Evolutionary conservation across 2,329 filamentous ascomycete species (phyloP), one percentile per base, ranked within the genome.

Genomic region (Fragosphaeria purpurea): DNA sequence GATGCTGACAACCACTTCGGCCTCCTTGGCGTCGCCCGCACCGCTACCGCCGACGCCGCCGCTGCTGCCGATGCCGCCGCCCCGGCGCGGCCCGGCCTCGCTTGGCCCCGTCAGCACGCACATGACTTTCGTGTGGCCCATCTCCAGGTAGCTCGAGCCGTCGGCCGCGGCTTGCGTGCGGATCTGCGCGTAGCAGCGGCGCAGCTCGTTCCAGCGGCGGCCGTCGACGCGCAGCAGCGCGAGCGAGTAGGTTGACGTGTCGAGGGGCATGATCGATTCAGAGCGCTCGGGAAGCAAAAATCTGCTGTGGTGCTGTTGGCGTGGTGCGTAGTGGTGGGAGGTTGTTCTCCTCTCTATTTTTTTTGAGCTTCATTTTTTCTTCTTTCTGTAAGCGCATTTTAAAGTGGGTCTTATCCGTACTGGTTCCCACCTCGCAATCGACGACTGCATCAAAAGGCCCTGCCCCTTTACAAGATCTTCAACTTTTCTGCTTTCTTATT

Each of bases 71-170:
- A 45, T 32, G 1, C 44, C 51, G 38, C 56, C 57, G 12, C 59
- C 60, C 42, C 61, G 69, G 31, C 60, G 61, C 48, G 70, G 70
- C 6, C 63, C 62, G 7, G 66, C 76, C 68, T 98, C 93, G 39
- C 79, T 81, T 0, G 93, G 93, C 0, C 93, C 93, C 2, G 83
- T 82, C 45, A 98, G 83, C 31, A 90, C 88, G 69, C 91, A 96
- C 69, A 97, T 87, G 59, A 98, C 85, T 65, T 95, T 93, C 30
- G 93, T 98, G 70, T 97, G 95, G 60, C 93, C 93, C 84, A 95
- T 95, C 65, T 95, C 88, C 53, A 97, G 81, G 68, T 95, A 95
- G 55, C 85, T 88, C 43, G 87, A 95, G 38, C 93, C 93, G 60
- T 97, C 93, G 50, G 90, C 89, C 46, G 90, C 85, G 54, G 90